phyloP scores from a whole-genome alignment of 805 yeast genomes.

The Pichia pseudocactophila region DNA sequence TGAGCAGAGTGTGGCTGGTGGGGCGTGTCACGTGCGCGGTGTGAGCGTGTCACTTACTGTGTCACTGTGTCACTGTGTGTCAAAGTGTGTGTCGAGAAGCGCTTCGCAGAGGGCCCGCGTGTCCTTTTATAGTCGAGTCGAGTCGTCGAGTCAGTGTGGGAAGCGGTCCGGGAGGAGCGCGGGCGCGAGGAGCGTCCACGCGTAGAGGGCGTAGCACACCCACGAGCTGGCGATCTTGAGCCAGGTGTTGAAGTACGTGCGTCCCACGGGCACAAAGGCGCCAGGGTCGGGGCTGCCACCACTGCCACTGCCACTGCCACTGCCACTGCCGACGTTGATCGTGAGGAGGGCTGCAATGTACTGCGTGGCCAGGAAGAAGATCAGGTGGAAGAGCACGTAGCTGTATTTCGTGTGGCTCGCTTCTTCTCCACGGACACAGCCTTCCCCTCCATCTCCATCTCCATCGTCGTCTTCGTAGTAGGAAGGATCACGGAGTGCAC shows the following conservation, averaged over 20 bases:
- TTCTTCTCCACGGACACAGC: slow-evolving; percentile 46
- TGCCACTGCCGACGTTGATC: slow-evolving; percentile 77
- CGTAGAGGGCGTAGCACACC: slow-evolving; percentile 78
- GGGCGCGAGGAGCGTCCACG: slow-evolving; percentile 91
- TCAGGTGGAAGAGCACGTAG: slow-evolving; percentile 79
- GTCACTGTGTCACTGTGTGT: no score
- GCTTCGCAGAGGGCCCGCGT: no score
- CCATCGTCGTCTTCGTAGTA: slow-evolving; percentile 41
- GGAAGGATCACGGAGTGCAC: slow-evolving; percentile 69
- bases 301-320: no score
- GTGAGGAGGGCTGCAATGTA: slow-evolving; percentile 92
- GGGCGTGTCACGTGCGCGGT: no score
- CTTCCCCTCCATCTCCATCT: slow-evolving; percentile 24
- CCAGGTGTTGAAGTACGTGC: slow-evolving; percentile 94
- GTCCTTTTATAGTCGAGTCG: no score
- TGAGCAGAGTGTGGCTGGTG: no score
- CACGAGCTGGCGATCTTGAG: slow-evolving; percentile 87
- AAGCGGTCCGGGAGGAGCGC: slow-evolving; percentile 86
- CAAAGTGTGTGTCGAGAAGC: no score
- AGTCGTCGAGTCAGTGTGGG: slow-evolving; percentile 5
- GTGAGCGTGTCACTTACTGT: no score
- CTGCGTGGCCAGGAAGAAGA: slow-evolving; percentile 92
- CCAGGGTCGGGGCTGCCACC: no score
- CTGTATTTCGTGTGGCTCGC: slow-evolving; percentile 63
- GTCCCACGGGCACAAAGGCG: slow-evolving; percentile 91